These are phyloP conservation scores for Calonectria pteridis DNA, from an alignment of 2,329 filamentous ascomycete genomes.

Conservation along the genomic window DNA sequence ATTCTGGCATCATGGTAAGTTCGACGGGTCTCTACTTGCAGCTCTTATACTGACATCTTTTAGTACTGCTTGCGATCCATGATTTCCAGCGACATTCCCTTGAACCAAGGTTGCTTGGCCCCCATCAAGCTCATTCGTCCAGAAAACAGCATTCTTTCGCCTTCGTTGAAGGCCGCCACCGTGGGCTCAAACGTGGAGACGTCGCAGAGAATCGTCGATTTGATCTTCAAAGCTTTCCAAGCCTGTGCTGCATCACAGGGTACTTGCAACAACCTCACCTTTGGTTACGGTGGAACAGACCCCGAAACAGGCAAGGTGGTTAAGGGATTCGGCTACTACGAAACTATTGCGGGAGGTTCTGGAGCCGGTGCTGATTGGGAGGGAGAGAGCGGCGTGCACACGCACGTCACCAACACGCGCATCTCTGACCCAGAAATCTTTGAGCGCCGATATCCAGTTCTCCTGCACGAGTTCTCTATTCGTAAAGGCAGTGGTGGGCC, in stretches of 20 bases:
- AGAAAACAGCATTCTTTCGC: slow-evolving; percentile 73
- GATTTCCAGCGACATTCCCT: slow-evolving; percentile 83
- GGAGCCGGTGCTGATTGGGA: slow-evolving; percentile 81
- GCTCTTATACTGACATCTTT: neutral
- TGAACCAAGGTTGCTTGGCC: slow-evolving; percentile 87
- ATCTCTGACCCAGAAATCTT: slow-evolving; percentile 87
- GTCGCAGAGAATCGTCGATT: slow-evolving; percentile 54
- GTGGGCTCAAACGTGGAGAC: slow-evolving; percentile 81
- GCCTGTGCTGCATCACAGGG: slow-evolving; percentile 85
- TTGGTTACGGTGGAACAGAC: slow-evolving; percentile 77
- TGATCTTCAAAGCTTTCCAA: slow-evolving; percentile 74
- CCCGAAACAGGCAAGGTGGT: slow-evolving; percentile 18
- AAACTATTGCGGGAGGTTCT: slow-evolving; percentile 83
- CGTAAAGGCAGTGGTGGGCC: slow-evolving; percentile 66
- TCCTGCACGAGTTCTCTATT: slow-evolving; percentile 77
- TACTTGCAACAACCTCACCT: slow-evolving; percentile 85
- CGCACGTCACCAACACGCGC: slow-evolving; percentile 87
- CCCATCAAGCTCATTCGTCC: slow-evolving; percentile 83
- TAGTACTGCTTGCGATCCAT: slow-evolving; percentile 82
- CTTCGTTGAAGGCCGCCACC: slow-evolving; percentile 76
- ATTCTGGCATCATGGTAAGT: slow-evolving; percentile 14
- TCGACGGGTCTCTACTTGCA: no score
- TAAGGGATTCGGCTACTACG: slow-evolving; percentile 85
- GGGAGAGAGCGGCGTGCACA: slow-evolving; percentile 81
- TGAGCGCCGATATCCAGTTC: slow-evolving; percentile 76